Evolutionary conservation across 495 filamentous ascomycete genomes (phyloP).

Genomic region (Hypoxylon trugodes): DNA sequence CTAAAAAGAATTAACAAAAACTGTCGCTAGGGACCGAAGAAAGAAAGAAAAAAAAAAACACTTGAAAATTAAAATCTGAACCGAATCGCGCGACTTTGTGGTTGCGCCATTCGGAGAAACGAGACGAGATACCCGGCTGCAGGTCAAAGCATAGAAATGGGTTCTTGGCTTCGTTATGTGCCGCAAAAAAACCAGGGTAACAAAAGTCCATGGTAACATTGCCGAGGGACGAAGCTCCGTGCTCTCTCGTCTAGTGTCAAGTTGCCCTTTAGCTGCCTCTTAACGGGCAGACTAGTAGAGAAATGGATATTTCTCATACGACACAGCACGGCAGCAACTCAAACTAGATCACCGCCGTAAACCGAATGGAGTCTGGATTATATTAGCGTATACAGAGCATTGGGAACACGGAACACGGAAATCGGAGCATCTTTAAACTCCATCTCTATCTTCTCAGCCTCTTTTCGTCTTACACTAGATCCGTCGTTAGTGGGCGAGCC

Average conservation of each 20-base stretch:
- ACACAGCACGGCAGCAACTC: neutral
- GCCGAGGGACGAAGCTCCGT: constrained; percentile 31
- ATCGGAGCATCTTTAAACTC: too few relatives aligned
- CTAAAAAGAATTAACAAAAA: too few relatives aligned
- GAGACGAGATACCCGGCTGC: constrained; percentile 44
- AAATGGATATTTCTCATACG: too few relatives aligned
- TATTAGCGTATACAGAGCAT: constrained; percentile 34
- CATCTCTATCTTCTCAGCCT: too few relatives aligned
- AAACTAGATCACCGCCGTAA: constrained; percentile 1
- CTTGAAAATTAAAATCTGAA: constrained; percentile 41
- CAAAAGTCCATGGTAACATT: constrained; percentile 38
- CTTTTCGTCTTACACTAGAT: too few relatives aligned
- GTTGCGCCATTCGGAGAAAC: constrained; percentile 41
- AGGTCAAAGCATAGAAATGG: constrained; percentile 36
- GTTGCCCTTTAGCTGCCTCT: too few relatives aligned
- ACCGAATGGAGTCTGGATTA: constrained; percentile 24
- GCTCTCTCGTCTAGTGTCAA: neutral
- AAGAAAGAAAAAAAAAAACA: too few relatives aligned
- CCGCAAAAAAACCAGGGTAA: constrained; percentile 38
- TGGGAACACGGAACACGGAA: constrained; percentile 1
- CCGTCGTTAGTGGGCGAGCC: too few relatives aligned
- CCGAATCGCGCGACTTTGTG: constrained; percentile 34
- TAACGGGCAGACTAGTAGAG: too few relatives aligned
- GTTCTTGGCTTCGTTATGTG: constrained; percentile 31
- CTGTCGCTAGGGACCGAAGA: too few relatives aligned